phyloP scores from a whole-genome alignment of 805 yeast species.

The Candida patagonica region DNA sequence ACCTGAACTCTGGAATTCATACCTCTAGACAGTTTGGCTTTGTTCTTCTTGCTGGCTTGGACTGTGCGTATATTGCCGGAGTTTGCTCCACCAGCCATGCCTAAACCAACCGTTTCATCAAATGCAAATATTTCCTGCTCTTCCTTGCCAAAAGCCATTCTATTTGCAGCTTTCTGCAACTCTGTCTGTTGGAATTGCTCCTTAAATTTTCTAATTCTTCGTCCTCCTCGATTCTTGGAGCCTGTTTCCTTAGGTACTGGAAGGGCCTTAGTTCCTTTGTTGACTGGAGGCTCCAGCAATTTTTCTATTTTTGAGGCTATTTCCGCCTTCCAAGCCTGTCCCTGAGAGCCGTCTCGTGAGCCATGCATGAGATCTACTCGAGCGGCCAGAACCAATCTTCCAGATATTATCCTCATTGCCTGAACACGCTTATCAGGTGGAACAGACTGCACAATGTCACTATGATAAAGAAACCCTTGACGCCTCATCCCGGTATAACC shows the following conservation, averaged over 20 bases:
- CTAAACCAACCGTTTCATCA: constrained; percentile 52
- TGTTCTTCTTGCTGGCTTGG: constrained; percentile 36
- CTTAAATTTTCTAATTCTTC: constrained; percentile 67
- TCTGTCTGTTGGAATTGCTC: constrained; percentile 77
- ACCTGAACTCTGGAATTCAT: constrained; percentile 38
- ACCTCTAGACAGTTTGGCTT: constrained; percentile 51
- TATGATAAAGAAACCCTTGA: constrained; percentile 59
- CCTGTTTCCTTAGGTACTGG: constrained; percentile 68
- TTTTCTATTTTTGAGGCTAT: constrained; percentile 58
- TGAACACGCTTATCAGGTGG: constrained; percentile 53
- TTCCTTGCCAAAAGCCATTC: constrained; percentile 70
- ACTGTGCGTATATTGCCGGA: constrained; percentile 20
- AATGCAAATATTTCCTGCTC: constrained; percentile 59
- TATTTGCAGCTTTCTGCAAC: constrained; percentile 71
- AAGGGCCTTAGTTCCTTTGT: constrained; percentile 48
- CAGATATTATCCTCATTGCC: constrained; percentile 71
- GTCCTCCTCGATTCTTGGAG: constrained; percentile 82
- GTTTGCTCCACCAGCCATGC: constrained; percentile 43
- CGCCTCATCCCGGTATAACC: constrained; percentile 44
- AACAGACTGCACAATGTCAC: constrained; percentile 49
- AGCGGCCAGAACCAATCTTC: constrained; percentile 73
- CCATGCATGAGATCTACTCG: constrained; percentile 56
- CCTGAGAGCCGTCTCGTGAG: constrained; percentile 42
- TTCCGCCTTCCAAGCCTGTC: constrained; percentile 51
- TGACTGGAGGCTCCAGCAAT: constrained; percentile 68